Base-by-base conservation (phyloP, 495 filamentous ascomycete species). In the Schizothecium vesticola region DNA sequence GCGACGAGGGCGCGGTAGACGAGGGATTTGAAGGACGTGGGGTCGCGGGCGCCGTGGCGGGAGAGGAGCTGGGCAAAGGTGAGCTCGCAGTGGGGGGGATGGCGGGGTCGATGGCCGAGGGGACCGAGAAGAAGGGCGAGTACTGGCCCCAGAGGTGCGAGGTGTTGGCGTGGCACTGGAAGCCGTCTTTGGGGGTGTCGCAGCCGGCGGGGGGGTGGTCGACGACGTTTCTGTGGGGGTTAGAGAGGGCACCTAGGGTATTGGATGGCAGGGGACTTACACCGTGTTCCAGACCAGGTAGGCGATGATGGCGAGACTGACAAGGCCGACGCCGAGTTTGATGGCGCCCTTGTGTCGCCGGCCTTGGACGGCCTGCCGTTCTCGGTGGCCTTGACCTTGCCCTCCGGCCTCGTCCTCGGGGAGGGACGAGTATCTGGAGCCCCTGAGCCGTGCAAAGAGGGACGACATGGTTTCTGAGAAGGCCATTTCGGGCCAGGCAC, bases 81-180 rank as follows among this genome's bases (percentile, higher is more conserved):
- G 68, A 94, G 74, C 59, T 85, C 76, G 80, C 93, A 97, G 79
- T 79, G 3, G 79, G 51, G 1, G 92, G 92, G 5, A 90, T 72
- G 0, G 79, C 75, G 1, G 82, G 68, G 4, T 85, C 80, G 56
- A 92, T 83, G 8, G 85, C 75, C 0, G 91, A 90, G 25, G 87
- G 84, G 3, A 93, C 87, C 0, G 86, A 83, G 80, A 90, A 96
- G 76, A 86, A 93, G 16, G 93, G 92, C 23, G 91, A 91, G 77
- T 97, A 95, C 73, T 93, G 91, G 64, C 92, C 93, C 93, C 92
- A 96, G 67, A 78, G 85, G 68, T 90, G 92, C 4, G 91, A 86
- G 57, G 89, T 80, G 19, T 82, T 43, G 7, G 69, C 65, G 59
- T 67, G 64, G 59, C 80, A 83, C 69, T 88, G 86, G 75, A 88